A percentile compares a stretch with the other conserved stretches of the same genome.
These are phyloP conservation scores for Phytopythium aichiense DNA, from an alignment of 352 stramenopile species.

Conservation along the genomic window DNA sequence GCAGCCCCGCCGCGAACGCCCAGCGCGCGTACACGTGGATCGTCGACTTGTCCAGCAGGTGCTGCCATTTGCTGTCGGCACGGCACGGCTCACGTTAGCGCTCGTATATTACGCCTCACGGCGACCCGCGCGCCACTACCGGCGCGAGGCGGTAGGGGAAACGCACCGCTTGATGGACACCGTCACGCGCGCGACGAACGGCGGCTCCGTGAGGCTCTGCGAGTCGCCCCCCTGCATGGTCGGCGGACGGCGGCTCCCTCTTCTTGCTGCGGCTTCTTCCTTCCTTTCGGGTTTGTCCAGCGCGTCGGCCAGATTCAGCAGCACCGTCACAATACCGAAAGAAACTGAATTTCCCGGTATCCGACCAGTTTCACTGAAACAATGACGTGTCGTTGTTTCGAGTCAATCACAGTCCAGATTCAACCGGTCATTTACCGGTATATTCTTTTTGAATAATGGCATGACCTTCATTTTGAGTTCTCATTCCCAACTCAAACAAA, in stretches of 20 bases:
- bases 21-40: constrained; percentile 94
- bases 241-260: background rate
- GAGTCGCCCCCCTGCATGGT: constrained; percentile 54
- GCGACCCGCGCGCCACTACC: background rate
- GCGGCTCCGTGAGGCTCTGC: constrained; percentile 65
- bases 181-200: constrained; percentile 74
- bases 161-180: constrained; percentile 76
- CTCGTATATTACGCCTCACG: background rate
- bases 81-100: background rate
- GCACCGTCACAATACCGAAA: too few relatives aligned
- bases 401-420: too few relatives aligned
- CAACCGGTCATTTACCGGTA: too few relatives aligned
- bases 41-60: constrained; percentile 97
- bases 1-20: constrained; percentile 80
- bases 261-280: background rate
- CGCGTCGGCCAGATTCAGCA: too few relatives aligned
- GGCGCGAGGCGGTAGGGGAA: background rate
- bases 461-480: too few relatives aligned
- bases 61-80: constrained; percentile 91
- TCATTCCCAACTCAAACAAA: too few relatives aligned
- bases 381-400: too few relatives aligned
- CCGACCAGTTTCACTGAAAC: too few relatives aligned
- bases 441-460: too few relatives aligned
- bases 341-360: too few relatives aligned
- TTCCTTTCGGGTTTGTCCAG: background rate